A percentile compares a stretch with the other conserved stretches of the same genome.
Evolutionary conservation across 495 filamentous ascomycete genomes (phyloP).

Genomic region (Beverwykella pulmonaria): DNA sequence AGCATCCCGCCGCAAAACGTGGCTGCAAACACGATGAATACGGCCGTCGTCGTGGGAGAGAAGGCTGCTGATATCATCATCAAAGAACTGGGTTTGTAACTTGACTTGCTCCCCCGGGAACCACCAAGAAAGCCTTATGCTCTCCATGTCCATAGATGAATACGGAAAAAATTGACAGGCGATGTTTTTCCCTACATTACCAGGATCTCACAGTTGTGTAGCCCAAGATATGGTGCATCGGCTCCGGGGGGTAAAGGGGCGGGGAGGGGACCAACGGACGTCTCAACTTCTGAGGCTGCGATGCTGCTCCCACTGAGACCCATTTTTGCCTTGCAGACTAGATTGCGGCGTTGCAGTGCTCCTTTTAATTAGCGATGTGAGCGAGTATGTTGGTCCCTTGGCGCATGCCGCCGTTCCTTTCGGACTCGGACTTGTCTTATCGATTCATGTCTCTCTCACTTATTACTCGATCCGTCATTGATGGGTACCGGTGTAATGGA

Average conservation of each 20-base stretch:
- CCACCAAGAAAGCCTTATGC: constrained; percentile 1
- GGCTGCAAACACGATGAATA: constrained; percentile 64
- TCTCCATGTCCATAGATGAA: constrained; percentile 7
- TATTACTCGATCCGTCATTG: not conserved
- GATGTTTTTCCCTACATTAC: constrained; percentile 3
- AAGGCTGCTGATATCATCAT: constrained; percentile 63
- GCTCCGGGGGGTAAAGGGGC: not conserved
- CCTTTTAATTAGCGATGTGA: not conserved
- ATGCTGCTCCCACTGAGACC: not conserved
- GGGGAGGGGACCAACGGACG: not conserved
- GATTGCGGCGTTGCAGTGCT: constrained; percentile 2
- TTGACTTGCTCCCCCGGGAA: constrained; percentile 1
- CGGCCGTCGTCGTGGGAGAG: constrained; percentile 62
- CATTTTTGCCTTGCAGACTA: not conserved
- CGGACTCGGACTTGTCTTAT: constrained; percentile 4
- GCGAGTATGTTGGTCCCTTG: not conserved
- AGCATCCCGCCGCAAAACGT: constrained; percentile 61
- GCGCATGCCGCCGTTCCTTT: not conserved
- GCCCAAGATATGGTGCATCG: not conserved
- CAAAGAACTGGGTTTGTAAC: constrained; percentile 50
- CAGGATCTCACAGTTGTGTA: not conserved
- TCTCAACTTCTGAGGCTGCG: not conserved
- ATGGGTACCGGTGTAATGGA: constrained; percentile 4
- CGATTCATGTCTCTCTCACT: not conserved
- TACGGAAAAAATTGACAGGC: not conserved